Evolutionary conservation across 2,329 filamentous ascomycete genomes (phyloP), one percentile per base, ranked within the genome.

Genomic region (Coniochaeta hoffmannii): DNA sequence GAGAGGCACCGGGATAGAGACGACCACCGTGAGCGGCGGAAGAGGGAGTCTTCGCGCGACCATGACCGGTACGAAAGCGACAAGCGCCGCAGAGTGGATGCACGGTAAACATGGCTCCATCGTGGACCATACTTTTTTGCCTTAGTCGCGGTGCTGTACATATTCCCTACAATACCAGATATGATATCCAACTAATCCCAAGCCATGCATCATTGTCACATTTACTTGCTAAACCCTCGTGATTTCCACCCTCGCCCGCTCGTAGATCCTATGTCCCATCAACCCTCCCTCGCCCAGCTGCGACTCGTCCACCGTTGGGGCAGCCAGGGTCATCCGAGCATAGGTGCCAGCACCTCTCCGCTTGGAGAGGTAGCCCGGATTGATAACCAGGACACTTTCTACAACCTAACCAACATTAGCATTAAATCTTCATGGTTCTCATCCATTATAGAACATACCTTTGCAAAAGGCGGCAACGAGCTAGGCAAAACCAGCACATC

Each of bases 311-410:
- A 88, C 61, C 6, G 71, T 71, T 14, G 86, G 82, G 1, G 89
- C 85, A 60, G 89, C 80, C 7, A 97, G 73, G 19, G 83, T 83
- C 77, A 99, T 81, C 53, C 87, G 85, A 1, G 90, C 89, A 69
- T 88, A 97, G 0, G 91, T 96, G 6, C 94, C 94, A 0, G 92
- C 80, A 1, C 87, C 91, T 57, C 85, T 86, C 56, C 89, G 84
- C 72, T 96, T 97, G 15, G 90, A 94, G 32, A 96, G 73, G 52
- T 84, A 86, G 5, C 94, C 93, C 0, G 94, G 93, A 68, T 99
- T 99, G 65, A 99, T 87, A 12, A 91, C 85, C 7, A 97, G 72
- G 0, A 97, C 91, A 62, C 87, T 90, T 65, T 97, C 90, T 11
- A 97, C 86, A 41, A 97, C 90, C 91, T 96, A 62, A 1, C 57